Evolutionary conservation across 495 filamentous ascomycete species (phyloP).

Genomic region (Penicillium dipodomyicola): DNA sequence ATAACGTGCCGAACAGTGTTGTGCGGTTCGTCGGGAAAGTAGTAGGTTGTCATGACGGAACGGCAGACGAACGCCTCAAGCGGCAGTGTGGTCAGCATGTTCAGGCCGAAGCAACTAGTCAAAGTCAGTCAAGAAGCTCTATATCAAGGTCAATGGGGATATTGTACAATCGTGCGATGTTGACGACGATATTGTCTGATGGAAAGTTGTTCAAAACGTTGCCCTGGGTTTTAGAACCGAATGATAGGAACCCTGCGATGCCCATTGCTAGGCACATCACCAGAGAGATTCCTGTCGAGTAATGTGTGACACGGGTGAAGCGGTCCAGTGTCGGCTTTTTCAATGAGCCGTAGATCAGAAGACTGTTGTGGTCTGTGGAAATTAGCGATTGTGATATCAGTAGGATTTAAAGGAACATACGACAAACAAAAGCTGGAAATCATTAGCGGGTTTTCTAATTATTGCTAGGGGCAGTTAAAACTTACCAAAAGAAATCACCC

Average conservation of each 20-base stretch:
- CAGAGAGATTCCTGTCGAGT: conserved; percentile 83
- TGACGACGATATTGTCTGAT: conserved; percentile 82
- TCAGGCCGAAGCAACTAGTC: conserved; percentile 77
- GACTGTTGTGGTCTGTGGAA: conserved; percentile 79
- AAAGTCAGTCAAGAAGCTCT: conserved; percentile 20
- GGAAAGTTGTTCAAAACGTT: conserved; percentile 99
- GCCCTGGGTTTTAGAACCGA: conserved; percentile 85
- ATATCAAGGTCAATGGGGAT: background rate
- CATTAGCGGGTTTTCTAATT: conserved; percentile 28
- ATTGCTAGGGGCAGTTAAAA: background rate
- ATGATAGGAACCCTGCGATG: conserved; percentile 84
- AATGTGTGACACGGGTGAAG: conserved; percentile 88
- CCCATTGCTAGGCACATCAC: conserved; percentile 86
- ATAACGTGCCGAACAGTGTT: conserved; percentile 81
- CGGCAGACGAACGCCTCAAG: conserved; percentile 96
- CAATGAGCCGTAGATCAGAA: conserved; percentile 95
- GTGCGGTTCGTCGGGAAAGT: conserved; percentile 76
- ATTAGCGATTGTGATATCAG: conserved; percentile 14
- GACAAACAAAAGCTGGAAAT: conserved; percentile 76
- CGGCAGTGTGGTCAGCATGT: conserved; percentile 97
- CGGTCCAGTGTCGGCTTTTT: conserved; percentile 92
- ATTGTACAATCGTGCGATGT: conserved; percentile 78
- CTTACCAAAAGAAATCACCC: conserved; percentile 94
- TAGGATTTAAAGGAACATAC: conserved; percentile 41
- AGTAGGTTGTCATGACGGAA: conserved; percentile 95